Base-by-base conservation (phyloP, 2,329 filamentous ascomycete genomes). In the Podosphaera aphanis region DNA sequence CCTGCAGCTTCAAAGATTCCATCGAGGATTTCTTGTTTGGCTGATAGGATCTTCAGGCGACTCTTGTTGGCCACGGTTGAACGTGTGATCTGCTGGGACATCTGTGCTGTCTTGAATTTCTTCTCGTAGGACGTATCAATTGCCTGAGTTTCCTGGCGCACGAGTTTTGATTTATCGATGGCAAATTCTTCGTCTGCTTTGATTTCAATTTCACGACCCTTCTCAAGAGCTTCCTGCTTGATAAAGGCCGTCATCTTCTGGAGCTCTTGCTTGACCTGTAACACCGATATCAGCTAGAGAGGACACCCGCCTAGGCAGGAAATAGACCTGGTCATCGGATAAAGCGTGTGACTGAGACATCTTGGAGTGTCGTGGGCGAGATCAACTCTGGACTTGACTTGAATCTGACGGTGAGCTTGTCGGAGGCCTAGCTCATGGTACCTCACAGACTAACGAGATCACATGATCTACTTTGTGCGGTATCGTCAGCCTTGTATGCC, bases 211-310 rank as follows among this genome's bases (percentile, higher is more conserved):
- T 98, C 90, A 62, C 82, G 82, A 58, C 85, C 85, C 67, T 98
- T 98, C 63, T 98, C 90, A 60, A 81, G 74, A 49, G 90, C 90
- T 69, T 98, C 90, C 68, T 95, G 90, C 65, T 85, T 83, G 77
- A 98, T 98, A 75, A 98, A 98, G 62, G 86, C 88, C 49, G 90
- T 95, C 90, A 98, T 98, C 76, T 98, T 98, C 73, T 83, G 86
- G 66, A 98, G 83, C 77, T 98, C 90, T 67, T 83, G 79, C 67
- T 83, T 79, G 73, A 98, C 90, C 85, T 95, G 63, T 52, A 25
- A 36, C 20, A 21, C 16, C n/a, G 18, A 8, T 25, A 20, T 44
- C 13, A 44, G 43, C 19, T 31, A 36, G 23, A 36, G 15, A 43
- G n/a, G 20, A 25, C 19, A 20, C 20, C 11, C 19, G 27, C 13